Percentiles rank a stretch among this genome's conserved stretches.
phyloP scores from a whole-genome alignment of 2,329 filamentous ascomycete genomes.

The Botryotinia globosa region DNA sequence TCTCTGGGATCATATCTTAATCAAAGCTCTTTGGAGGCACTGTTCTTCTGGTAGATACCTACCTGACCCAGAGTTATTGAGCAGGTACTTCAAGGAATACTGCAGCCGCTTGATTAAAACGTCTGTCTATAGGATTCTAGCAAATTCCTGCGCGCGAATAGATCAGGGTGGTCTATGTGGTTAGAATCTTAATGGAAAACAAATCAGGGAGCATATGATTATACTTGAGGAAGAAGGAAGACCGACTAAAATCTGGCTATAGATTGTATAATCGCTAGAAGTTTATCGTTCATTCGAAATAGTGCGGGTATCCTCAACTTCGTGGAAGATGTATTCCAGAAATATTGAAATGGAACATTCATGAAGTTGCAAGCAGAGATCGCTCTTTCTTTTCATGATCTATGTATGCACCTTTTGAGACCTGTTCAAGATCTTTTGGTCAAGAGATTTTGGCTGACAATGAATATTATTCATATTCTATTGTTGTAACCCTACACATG shows the following conservation, averaged over 20 bases:
- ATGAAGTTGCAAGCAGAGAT: neutral
- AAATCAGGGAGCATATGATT: neutral
- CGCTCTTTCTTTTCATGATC: neutral
- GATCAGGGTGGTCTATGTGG: neutral
- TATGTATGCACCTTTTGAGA: neutral
- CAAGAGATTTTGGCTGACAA: neutral
- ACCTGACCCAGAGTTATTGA: accelerated
- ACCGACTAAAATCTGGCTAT: accelerated
- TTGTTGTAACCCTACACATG: neutral
- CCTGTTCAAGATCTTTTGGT: neutral
- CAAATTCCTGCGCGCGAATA: neutral
- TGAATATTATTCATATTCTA: neutral
- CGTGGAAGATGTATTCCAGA: neutral
- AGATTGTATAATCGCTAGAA: accelerated
- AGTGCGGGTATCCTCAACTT: too few relatives aligned
- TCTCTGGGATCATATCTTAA: neutral
- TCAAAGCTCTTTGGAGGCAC: neutral
- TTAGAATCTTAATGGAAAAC: neutral
- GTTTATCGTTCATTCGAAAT: neutral
- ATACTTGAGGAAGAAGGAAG: neutral
- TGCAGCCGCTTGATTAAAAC: neutral
- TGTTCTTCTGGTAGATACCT: neutral
- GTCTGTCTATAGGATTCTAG: neutral
- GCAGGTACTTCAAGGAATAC: neutral
- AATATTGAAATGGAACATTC: neutral